Evolutionary conservation across 805 yeast genomes (phyloP), one percentile per base, ranked within the genome.

Genomic region (Kluyveromyces nonfermentans): DNA sequence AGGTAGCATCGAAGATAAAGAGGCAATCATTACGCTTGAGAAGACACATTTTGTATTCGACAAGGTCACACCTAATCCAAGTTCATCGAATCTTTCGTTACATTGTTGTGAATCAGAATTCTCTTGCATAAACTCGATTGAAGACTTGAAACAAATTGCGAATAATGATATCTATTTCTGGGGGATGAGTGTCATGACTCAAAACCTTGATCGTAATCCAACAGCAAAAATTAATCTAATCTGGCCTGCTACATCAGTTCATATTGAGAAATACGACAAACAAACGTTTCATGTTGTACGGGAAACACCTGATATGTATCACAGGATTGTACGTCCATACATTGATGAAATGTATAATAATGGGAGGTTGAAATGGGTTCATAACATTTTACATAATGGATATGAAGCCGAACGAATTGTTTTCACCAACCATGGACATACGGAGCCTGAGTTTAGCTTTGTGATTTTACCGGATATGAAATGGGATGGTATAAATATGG

Each of bases 381-480:
- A 77, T 48, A 89, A 88, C 54, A 90, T 90, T 43, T 65, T 93
- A 37, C 75, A 72, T 57, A 73, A 85, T 39, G 95, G 89, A 3
- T 86, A 82, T 19, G 98, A 90, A 61, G 73, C 86, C 0, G 97
- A 89, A 30, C 66, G 86, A 17, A 78, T 90, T n/a, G 70, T 88
- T 2, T 73, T 71, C 52, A 78, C 82, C 41, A 82, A 86, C 49
- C 55, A 59, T 12, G 57, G 59, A 9, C 64, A 63, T 34, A 74
- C 77, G 25, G 75, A 75, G 17, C 55, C 63, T 10, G 50, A 54
- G 0, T 60, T 58, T 35, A 88, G 89, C 16, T 86, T 85, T 56
- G 77, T 88, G 5, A 64, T 93, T 37, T 69, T 89, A 35, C 97
- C 97, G 0, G 97, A 90, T 63, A 85, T 90, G 94, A 89, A 89